Conservation (phyloP, 228 moss, liverwort and hornwort species). For the Sphagnum magellanicum region DNA sequence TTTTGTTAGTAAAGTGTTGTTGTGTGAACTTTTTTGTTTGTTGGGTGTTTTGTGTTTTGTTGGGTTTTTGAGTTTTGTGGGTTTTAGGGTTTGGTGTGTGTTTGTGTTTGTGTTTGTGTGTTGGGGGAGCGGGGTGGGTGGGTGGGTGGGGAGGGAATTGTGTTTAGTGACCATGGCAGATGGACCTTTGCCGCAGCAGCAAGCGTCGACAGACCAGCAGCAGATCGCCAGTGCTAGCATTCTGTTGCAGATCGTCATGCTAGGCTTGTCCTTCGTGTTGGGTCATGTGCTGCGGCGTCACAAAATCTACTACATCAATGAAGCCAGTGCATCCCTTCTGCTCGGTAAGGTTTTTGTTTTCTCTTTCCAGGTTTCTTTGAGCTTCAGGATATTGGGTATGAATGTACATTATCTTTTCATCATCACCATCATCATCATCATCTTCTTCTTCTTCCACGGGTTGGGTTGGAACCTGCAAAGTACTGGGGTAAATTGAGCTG, state of each 20-base stretch:
- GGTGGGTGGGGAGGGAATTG: too few species aligned
- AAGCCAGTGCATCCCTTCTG: constrained; percentile 91
- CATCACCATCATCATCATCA: background rate
- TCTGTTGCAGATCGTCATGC: constrained; percentile 92
- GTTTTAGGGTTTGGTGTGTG: too few species aligned
- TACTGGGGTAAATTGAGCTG: too few species aligned
- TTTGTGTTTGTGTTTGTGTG: too few species aligned
- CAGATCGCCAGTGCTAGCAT: constrained; percentile 98
- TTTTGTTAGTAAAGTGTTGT: too few species aligned
- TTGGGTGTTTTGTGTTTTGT: too few species aligned
- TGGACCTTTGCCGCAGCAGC: constrained; percentile 34
- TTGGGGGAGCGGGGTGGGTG: too few species aligned
- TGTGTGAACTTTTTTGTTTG: too few species aligned
- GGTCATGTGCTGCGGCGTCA: constrained; percentile 94
- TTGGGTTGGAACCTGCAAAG: too few species aligned
- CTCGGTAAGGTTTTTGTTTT: constrained; percentile 34
- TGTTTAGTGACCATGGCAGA: constrained; percentile 7
- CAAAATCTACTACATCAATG: constrained; percentile 95
- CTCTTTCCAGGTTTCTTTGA: too few species aligned
- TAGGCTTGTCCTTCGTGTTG: constrained; percentile 87
- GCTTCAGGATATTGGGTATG: background rate
- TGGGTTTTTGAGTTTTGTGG: too few species aligned
- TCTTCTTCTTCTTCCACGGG: too few species aligned
- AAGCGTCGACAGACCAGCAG: constrained; percentile 71
- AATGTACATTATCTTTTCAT: background rate